Base-by-base conservation (phyloP, 2,329 filamentous ascomycete species). In the Hypoxylon sp. region DNA sequence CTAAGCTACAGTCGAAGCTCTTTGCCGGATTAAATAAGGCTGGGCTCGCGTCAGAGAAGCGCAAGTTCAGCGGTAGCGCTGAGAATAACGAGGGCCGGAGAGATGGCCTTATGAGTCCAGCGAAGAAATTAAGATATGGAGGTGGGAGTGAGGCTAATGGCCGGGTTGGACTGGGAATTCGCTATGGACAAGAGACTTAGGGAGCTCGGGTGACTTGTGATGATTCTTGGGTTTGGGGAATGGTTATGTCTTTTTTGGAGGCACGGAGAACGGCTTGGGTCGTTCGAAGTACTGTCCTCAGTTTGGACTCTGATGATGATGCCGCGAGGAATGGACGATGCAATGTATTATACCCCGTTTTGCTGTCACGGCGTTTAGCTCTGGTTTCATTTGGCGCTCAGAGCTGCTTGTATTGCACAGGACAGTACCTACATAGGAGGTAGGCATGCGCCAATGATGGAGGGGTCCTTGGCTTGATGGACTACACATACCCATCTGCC, bases 111-210 rank as follows among this genome's bases (percentile, higher is more conserved):
- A 78, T 79, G 5, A 88, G 85, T 72, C 85, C 86, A 30, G 79
- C 82, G 0, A 89, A 89, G 78, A 88, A 84, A 78, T 76, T 83
- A 58, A 81, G 84, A 25, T 79, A 84, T 14, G 83, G 81, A 11
- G 81, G 79, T 1, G 78, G 79, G 8, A 68, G 77, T 14, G 82
- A 83, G 31, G 79, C 82, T 1, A 77, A 76, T 11, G 75, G 79
- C 11, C 77, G 81, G 3, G 80, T 89, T 13, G 86, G 86, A 0
- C 75, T 89, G 40, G 86, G 86, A 2, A 88, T 89, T 66, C 84
- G 85, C 64, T 86, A 86, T 64, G 73, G 81, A 25, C 75, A 74
- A 57, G 75, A 71, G 17, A 46, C 68, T 17, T 74, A 58, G 40
- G 42, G 13, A 13, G 30, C 20, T 27, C 53, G 11, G n/a, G 11